phyloP scores from a whole-genome alignment of 768 basidiomycete species.

The Lyophyllum semitale region DNA sequence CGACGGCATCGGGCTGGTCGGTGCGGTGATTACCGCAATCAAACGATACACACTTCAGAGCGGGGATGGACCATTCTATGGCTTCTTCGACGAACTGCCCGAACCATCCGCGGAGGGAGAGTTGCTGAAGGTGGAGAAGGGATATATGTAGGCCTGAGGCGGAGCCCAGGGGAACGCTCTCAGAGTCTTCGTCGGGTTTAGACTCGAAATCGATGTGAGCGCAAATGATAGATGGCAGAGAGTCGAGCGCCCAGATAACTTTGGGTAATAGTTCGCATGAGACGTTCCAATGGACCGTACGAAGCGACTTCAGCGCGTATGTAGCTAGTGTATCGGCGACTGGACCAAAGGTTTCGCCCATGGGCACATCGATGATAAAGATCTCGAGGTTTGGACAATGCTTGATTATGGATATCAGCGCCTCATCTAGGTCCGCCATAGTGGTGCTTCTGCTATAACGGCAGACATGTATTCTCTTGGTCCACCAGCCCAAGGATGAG shows the following conservation, averaged over 20 bases:
- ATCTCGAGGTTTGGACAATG: constrained; percentile 76
- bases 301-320: constrained; percentile 50
- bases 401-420: constrained; percentile 57
- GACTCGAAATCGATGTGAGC: constrained; percentile 57
- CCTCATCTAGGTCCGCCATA: constrained; percentile 50
- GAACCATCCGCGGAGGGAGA: constrained; percentile 60
- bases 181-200: constrained; percentile 30
- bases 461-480: constrained; percentile 68
- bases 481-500: constrained; percentile 67
- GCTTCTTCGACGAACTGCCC: constrained; percentile 73
- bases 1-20: constrained; percentile 59
- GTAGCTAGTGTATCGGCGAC: constrained; percentile 65
- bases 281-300: constrained; percentile 63
- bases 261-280: constrained; percentile 57
- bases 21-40: constrained; percentile 46
- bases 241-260: constrained; percentile 72
- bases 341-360: constrained; percentile 58
- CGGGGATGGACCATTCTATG: constrained; percentile 63
- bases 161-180: constrained; percentile 56
- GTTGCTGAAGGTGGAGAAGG: constrained; percentile 59
- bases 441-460: constrained; percentile 46
- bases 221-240: constrained; percentile 57
- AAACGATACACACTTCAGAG: constrained; percentile 58
- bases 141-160: constrained; percentile 56
- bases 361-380: constrained; percentile 68